Evolutionary conservation across 2,329 filamentous ascomycete genomes (phyloP).

Genomic region (Botryotinia convoluta): DNA sequence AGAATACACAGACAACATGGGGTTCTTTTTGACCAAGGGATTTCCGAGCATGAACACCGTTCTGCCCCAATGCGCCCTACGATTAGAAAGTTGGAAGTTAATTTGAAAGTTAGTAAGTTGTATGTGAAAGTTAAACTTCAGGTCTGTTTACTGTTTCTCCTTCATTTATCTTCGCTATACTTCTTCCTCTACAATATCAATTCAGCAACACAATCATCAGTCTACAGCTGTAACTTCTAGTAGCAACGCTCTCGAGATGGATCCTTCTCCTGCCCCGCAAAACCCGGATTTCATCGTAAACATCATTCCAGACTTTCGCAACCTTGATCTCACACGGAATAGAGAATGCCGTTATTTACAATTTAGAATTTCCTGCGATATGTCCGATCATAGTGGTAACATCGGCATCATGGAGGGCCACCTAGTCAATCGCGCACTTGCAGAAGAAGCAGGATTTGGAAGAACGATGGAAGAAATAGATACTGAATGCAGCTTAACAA

Average conservation of each 20-base stretch:
- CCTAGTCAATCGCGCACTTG: not conserved
- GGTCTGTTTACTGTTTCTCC: not conserved
- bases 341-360: not conserved
- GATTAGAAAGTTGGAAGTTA: not conserved
- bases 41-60: not conserved
- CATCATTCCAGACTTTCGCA: not conserved
- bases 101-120: not conserved
- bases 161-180: not conserved
- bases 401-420: not conserved
- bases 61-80: not conserved
- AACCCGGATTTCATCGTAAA: not conserved
- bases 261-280: not conserved
- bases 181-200: not conserved
- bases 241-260: not conserved
- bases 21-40: too few species aligned
- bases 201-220: not conserved
- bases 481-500: not conserved
- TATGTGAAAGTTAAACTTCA: not conserved
- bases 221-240: not conserved
- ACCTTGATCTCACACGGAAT: not conserved
- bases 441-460: not conserved
- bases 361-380: not conserved
- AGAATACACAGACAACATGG: not conserved
- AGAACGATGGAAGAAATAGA: not conserved
- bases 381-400: not conserved